Evolutionary conservation across 257 asterid species (phyloP).

Genomic region (Schizonepeta tenuifolia): DNA sequence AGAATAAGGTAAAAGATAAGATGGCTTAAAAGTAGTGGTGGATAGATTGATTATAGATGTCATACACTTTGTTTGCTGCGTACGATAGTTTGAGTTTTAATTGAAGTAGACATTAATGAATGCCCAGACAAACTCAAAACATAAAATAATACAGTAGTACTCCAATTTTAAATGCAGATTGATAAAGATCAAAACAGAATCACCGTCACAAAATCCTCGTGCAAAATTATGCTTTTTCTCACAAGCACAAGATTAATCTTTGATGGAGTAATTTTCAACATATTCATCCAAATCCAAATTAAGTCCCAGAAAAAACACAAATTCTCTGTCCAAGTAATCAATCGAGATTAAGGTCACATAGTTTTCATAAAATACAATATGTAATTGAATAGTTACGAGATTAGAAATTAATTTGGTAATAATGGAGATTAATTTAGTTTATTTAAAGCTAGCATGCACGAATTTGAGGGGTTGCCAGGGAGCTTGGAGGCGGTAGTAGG

Average conservation of each 20-base stretch:
- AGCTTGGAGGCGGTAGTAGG: constrained; percentile 6
- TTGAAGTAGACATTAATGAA: constrained; percentile 27
- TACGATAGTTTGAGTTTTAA: constrained; percentile 19
- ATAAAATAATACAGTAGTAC: neutral
- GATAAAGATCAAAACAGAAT: constrained; percentile 24
- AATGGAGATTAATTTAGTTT: neutral
- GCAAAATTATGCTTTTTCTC: neutral
- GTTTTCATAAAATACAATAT: too few relatives aligned
- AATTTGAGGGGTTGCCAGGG: neutral
- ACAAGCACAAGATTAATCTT: neutral
- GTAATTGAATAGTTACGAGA: too few relatives aligned
- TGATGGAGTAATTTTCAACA: neutral
- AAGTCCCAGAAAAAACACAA: neutral
- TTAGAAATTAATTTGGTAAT: neutral
- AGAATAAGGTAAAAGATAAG: constrained; percentile 20
- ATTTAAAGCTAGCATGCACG: neutral
- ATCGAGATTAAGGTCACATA: neutral
- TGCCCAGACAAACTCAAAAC: constrained; percentile 12
- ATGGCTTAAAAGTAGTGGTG: neutral
- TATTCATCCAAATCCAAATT: neutral
- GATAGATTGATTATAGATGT: constrained; percentile 8
- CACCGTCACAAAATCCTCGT: constrained; percentile 35
- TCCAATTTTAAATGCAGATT: neutral
- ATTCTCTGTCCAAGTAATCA: neutral
- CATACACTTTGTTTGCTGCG: constrained; percentile 31